Evolutionary conservation across 2,329 filamentous ascomycete genomes (phyloP), one percentile per base, ranked within the genome.

Genomic region (Cercospora sojina): DNA sequence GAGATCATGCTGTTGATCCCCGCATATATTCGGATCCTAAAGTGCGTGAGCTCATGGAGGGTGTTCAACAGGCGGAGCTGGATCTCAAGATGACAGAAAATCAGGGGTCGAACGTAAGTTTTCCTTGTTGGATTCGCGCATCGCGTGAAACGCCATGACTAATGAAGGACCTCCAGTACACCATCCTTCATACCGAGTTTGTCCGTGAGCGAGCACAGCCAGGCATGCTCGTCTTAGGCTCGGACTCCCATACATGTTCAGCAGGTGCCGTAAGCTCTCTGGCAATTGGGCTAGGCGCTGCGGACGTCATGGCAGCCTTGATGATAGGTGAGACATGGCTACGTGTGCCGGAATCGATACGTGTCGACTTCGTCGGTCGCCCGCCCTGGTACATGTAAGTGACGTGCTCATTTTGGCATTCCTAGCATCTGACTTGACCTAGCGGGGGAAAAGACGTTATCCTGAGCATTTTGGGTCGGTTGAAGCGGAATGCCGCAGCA

Each of bases 391-490:
- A 38, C n/a, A 67, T 67, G 13, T n/a, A n/a, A n/a, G n/a, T n/a
- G n/a, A n/a, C n/a, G n/a, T n/a, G n/a, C n/a, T n/a, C n/a, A n/a
- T n/a, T n/a, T n/a, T n/a, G n/a, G n/a, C n/a, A n/a, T n/a, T n/a
- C n/a, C n/a, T n/a, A n/a, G n/a, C n/a, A n/a, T n/a, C n/a, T n/a
- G n/a, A n/a, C n/a, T n/a, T n/a, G n/a, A n/a, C n/a, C n/a, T n/a
- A n/a, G n/a, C n/a, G 53, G 32, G 9, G 67, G 67, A 13, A 69
- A 69, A 32, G 67, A 69, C 49, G 53, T 67, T 3, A 56, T 69
- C 25, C 38, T 69, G 20, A 27, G 61, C 20, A 67, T 69, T 12
- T 31, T 65, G 8, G 20, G 53, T 23, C 38, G 31, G 29, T 56
- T 69, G 23, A 69, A 67, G 29, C 23, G 65, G 8, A 67, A 69